Conservation (phyloP, 495 filamentous ascomycete species). For the Acidomyces sp. region DNA sequence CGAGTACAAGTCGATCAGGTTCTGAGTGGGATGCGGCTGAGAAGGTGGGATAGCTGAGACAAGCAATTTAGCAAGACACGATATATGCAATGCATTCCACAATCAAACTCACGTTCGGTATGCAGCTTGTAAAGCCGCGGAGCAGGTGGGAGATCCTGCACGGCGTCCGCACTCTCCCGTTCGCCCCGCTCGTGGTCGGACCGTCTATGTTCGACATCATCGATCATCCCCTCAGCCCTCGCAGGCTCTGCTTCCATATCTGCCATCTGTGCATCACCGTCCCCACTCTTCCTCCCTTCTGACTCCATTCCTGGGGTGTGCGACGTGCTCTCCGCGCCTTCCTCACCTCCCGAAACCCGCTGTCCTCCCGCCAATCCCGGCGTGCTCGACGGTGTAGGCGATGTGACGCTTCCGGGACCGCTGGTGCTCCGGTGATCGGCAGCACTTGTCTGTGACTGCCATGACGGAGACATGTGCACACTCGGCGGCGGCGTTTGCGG, state of each 20-base stretch:
- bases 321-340: constrained; percentile 4
- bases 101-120: constrained; percentile 30
- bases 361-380: constrained; percentile 14
- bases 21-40: constrained; percentile 44
- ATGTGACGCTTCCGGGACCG: constrained; percentile 15
- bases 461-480: constrained; percentile 25
- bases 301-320: constrained; percentile 5
- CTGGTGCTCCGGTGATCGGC: constrained; percentile 18
- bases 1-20: constrained; percentile 51
- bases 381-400: constrained; percentile 35
- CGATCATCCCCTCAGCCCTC: not conserved
- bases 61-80: constrained; percentile 11
- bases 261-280: constrained; percentile 30
- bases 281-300: constrained; percentile 22
- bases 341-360: constrained; percentile 3
- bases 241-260: constrained; percentile 9
- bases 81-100: too few relatives aligned
- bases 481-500: constrained; percentile 30
- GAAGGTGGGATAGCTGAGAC: constrained; percentile 29
- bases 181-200: constrained; percentile 32
- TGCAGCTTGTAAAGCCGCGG: constrained; percentile 27
- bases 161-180: not conserved
- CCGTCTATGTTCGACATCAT: constrained; percentile 21
- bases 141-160: constrained; percentile 16
- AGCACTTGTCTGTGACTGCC: constrained; percentile 19